phyloP scores from a whole-genome alignment of 768 basidiomycete genomes.

The Cubamyces lactineus region DNA sequence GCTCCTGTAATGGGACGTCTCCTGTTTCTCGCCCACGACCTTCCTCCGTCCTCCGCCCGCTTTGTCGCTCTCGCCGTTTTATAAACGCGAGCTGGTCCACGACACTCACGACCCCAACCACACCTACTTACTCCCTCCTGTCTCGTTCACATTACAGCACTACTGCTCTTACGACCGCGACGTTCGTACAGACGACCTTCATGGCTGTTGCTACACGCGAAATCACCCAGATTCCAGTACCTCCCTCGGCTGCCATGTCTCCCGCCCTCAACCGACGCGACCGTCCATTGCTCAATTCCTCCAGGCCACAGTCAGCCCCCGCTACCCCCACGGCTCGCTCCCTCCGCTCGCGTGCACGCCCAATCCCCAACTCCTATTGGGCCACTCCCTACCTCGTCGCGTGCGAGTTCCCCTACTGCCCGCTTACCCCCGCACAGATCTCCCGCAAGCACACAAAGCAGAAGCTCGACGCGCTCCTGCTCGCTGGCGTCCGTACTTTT shows the following conservation, averaged over 20 bases:
- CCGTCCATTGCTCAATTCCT: constrained; percentile 63
- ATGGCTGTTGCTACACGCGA: constrained; percentile 28
- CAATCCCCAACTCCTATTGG: constrained; percentile 88
- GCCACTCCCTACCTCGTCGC: constrained; percentile 72
- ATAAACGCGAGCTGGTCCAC: constrained; percentile 10
- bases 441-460: constrained; percentile 48
- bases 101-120: constrained; percentile 7
- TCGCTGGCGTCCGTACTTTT: constrained; percentile 76
- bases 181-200: background rate
- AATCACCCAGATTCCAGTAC: constrained; percentile 5
- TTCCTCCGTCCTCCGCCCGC: background rate
- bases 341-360: constrained; percentile 43
- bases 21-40: constrained; percentile 2
- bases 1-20: background rate
- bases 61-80: background rate
- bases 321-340: constrained; percentile 17
- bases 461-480: constrained; percentile 74
- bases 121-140: background rate
- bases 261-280: constrained; percentile 12
- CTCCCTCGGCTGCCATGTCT: background rate
- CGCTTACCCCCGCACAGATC: constrained; percentile 28
- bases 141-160: background rate
- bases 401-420: constrained; percentile 78
- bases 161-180: background rate
- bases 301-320: constrained; percentile 8